Conservation (phyloP, 2,329 filamentous ascomycete genomes). For the Chrysoporthe cubensis region DNA sequence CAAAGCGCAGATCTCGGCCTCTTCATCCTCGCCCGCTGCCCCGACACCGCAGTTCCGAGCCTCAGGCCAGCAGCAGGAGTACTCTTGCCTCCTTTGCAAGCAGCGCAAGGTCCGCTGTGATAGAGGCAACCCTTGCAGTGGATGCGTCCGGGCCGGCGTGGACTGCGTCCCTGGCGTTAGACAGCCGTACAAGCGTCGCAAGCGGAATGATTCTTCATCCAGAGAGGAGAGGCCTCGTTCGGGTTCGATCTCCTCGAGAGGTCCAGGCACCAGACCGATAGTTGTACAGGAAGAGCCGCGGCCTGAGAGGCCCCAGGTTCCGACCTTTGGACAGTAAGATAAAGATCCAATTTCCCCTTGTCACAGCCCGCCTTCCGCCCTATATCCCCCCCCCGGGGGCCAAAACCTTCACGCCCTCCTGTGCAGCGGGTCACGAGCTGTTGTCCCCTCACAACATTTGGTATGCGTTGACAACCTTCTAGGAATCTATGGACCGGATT, state of each 20-base stretch:
- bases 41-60: slow-evolving; percentile 4
- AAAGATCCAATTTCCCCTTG: not conserved
- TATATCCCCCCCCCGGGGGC: not conserved
- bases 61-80: slow-evolving; percentile 30
- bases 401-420: not conserved
- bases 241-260: slow-evolving; percentile 14
- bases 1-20: not conserved
- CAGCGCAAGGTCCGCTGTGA: slow-evolving; percentile 56
- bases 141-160: slow-evolving; percentile 42
- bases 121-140: slow-evolving; percentile 48
- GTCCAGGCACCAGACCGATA: slow-evolving; percentile 18
- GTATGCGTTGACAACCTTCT: not conserved
- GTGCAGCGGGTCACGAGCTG: not conserved
- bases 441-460: not conserved
- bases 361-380: not conserved
- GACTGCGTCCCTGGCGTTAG: slow-evolving; percentile 41
- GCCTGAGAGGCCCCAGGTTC: slow-evolving; percentile 22
- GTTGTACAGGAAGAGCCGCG: slow-evolving; percentile 14
- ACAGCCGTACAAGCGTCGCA: slow-evolving; percentile 50
- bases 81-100: slow-evolving; percentile 57
- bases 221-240: slow-evolving; percentile 9
- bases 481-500: slow-evolving; percentile 33
- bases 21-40: slow-evolving; percentile 2
- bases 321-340: slow-evolving; percentile 29
- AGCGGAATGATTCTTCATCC: slow-evolving; percentile 40